These are phyloP conservation scores for Apophysomyces elegans DNA, from an alignment of 371 early-diverging fungal species.

Conservation along the genomic window DNA sequence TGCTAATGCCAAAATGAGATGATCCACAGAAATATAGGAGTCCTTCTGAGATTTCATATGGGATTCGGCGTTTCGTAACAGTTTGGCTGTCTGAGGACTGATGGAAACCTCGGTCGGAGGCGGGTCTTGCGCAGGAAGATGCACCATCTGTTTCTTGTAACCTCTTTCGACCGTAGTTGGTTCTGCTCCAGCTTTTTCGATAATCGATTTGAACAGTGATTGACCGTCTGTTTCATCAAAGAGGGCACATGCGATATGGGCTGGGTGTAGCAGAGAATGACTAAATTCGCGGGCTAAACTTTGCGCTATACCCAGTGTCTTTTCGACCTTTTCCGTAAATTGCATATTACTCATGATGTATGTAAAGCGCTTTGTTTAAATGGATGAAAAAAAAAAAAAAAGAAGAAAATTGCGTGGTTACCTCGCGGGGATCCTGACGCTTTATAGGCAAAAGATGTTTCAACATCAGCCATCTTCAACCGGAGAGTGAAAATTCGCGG, in stretches of 20 bases:
- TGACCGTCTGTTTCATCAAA: constrained; percentile 74
- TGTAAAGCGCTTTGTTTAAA: background rate
- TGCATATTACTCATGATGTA: constrained; percentile 61
- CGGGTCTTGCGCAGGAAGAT: constrained; percentile 87
- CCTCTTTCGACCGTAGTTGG: constrained; percentile 74
- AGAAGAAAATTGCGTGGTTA: background rate
- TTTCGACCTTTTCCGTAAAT: constrained; percentile 92
- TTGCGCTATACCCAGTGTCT: constrained; percentile 65
- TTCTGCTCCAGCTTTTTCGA: constrained; percentile 86
- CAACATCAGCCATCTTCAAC: background rate
- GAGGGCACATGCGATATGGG: constrained; percentile 82
- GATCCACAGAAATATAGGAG: constrained; percentile 87
- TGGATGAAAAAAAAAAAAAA: background rate
- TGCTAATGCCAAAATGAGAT: constrained; percentile 80
- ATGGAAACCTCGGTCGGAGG: constrained; percentile 78
- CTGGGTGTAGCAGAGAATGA: constrained; percentile 79
- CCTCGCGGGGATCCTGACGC: background rate
- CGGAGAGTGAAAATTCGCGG: background rate
- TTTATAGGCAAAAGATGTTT: background rate
- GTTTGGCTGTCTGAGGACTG: constrained; percentile 60
- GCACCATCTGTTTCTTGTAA: constrained; percentile 75
- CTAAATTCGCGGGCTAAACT: constrained; percentile 78
- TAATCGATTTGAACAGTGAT: constrained; percentile 68
- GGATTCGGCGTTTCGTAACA: constrained; percentile 75
- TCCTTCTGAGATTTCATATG: constrained; percentile 84